Conservation (phyloP, 2,329 filamentous ascomycete genomes). For the Curvularia verruculosa region DNA sequence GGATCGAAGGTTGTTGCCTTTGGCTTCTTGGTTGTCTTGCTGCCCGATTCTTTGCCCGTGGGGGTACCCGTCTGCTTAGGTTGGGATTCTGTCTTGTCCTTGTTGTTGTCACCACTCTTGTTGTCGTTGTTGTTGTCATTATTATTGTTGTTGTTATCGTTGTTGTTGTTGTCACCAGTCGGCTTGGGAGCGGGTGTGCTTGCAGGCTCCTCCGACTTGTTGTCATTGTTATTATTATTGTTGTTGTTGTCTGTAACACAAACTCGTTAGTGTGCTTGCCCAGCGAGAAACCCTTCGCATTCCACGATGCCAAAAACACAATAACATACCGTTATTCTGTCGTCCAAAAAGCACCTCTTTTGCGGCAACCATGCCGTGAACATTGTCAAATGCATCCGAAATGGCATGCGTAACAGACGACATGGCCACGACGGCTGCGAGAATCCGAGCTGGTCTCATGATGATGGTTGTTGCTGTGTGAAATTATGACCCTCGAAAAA, state of each 20-base stretch:
- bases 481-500: not conserved
- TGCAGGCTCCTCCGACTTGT: conserved; percentile 23
- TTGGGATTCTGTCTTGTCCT: conserved; percentile 20
- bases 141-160: not conserved
- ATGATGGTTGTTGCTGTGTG: too few species aligned
- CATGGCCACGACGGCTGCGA: conserved; percentile 47
- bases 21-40: conserved; percentile 29
- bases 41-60: conserved; percentile 29
- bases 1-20: conserved; percentile 55
- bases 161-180: conserved; percentile 17
- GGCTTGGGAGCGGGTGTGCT: conserved; percentile 22
- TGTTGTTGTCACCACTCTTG: conserved; percentile 4
- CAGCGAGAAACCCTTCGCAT: not conserved
- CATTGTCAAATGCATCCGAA: conserved; percentile 41
- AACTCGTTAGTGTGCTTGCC: not conserved
- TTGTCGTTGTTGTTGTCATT: not conserved
- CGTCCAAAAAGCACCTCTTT: conserved; percentile 41
- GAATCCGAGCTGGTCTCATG: conserved; percentile 49
- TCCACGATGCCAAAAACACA: too few species aligned
- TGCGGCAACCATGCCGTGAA: conserved; percentile 36
- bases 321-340: conserved; percentile 34
- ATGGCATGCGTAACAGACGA: conserved; percentile 46
- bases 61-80: conserved; percentile 25
- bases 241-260: conserved; percentile 5
- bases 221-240: conserved; percentile 11